phyloP scores from a whole-genome alignment of 306 rosid species.

The Trichosanthes truncata region DNA sequence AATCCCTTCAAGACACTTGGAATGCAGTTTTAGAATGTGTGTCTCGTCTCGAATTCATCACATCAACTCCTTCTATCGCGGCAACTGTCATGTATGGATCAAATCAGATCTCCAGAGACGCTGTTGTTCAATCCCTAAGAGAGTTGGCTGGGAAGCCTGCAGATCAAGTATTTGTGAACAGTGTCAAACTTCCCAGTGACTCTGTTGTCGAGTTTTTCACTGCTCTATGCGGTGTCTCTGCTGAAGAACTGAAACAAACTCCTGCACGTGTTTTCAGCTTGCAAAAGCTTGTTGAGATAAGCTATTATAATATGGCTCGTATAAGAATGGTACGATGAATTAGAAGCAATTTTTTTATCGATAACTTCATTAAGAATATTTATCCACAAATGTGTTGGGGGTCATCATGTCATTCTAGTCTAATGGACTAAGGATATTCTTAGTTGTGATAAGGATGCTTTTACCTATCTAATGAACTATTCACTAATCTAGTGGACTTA shows the following conservation, averaged over 20 bases:
- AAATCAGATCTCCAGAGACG: conserved; percentile 92
- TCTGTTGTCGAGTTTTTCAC: conserved; percentile 91
- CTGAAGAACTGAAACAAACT: conserved; percentile 89
- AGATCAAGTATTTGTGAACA: conserved; percentile 90
- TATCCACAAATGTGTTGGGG: not conserved
- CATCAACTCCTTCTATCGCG: conserved; percentile 71
- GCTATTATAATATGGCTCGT: conserved; percentile 98
- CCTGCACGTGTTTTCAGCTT: conserved; percentile 99
- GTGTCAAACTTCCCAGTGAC: conserved; percentile 92
- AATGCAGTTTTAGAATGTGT: conserved; percentile 98
- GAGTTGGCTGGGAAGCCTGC: conserved; percentile 96
- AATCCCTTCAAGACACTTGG: conserved; percentile 96
- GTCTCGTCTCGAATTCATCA: conserved; percentile 87
- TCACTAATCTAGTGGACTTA: not conserved
- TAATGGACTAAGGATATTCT: not conserved
- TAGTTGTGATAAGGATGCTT: not conserved
- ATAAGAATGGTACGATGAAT: conserved; percentile 67
- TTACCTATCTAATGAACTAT: not conserved
- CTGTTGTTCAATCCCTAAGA: conserved; percentile 80
- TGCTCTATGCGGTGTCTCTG: conserved; percentile 97
- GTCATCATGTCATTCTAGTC: not conserved
- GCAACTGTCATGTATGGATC: conserved; percentile 95
- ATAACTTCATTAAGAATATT: not conserved
- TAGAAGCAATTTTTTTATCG: not conserved
- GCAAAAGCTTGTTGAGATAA: conserved; percentile 98